Evolutionary conservation across 192 early-diverging fungal species (phyloP), one percentile per base, ranked within the genome.

Genomic region (Backusella liffmaniae): DNA sequence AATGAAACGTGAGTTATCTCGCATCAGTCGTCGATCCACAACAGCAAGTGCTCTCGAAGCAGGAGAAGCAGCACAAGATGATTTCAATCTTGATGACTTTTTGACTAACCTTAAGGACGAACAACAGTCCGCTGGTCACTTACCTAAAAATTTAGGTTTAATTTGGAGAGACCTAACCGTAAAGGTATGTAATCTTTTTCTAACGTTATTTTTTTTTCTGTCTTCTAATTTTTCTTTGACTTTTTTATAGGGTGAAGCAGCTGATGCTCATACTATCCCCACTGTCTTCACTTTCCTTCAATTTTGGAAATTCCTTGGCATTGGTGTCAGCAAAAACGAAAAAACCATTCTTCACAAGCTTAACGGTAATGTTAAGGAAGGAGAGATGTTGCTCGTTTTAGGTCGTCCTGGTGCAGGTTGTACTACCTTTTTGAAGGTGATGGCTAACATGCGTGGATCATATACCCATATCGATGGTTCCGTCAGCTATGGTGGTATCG

Each of bases 381-480:
- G 95, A 29, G 93, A 96, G 71, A 89, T 91, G 88, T 73, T 88
- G 4, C 79, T 93, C 39, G 88, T 93, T 10, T 84, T 93, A 21
- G 92, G 92, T 53, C 85, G 90, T 12, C 92, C 92, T 36, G 92
- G 91, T 46, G 86, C 91, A 3, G 92, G 92, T 44, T 91, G 90
- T 72, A 89, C 89, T 2, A 85, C 91, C 18, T 71, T 93, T 42
- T 82, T 93, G n/a, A 84, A 88, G n/a, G 80, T 89, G 4, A 79
- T 93, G 4, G 86, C 89, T 13, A 87, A 90, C 66, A 85, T 88
- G 51, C 79, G 85, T 13, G 82, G 84, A n/a, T 81, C 85, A 49
- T 89, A 86, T 42, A 86, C 81, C 29, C 41, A 77, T 13, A 78
- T 93, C 37, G 77, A 72, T 4, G 92, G 92, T 34, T 78, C 84